Percentiles rank a stretch among this genome's conserved stretches.
These are phyloP conservation scores for Candida parachauliodes DNA, from an alignment of 805 yeast species.

Conservation along the genomic window DNA sequence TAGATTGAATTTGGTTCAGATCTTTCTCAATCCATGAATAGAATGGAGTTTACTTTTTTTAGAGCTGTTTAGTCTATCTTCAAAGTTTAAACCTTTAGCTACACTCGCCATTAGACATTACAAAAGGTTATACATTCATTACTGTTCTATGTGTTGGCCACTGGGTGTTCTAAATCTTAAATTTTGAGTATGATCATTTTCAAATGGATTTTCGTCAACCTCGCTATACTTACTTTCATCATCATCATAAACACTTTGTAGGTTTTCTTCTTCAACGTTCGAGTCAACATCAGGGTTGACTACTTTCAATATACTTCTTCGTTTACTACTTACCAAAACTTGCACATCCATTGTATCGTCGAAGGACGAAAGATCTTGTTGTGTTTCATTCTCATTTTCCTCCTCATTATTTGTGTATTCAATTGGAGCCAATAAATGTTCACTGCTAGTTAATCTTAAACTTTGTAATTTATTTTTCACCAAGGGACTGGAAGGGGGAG, in stretches of 20 bases:
- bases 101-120: too few relatives aligned
- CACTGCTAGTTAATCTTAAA: conserved; percentile 9
- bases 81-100: too few relatives aligned
- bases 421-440: conserved; percentile 5
- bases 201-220: conserved; percentile 8
- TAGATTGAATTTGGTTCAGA: too few relatives aligned
- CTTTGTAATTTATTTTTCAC: conserved; percentile 7
- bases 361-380: conserved; percentile 33
- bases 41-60: too few relatives aligned
- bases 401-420: conserved; percentile 4
- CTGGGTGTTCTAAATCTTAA: conserved; percentile 18
- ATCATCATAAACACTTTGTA: conserved; percentile 9
- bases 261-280: conserved; percentile 1
- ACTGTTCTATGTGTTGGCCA: too few relatives aligned
- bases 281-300: conserved; percentile 48
- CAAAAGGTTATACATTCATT: too few relatives aligned
- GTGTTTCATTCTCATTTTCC: conserved; percentile 4
- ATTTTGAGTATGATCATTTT: conserved; percentile 7
- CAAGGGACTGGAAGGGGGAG: conserved; percentile 21
- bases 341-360: conserved; percentile 62
- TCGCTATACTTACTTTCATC: conserved; percentile 7
- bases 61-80: too few relatives aligned
- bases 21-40: too few relatives aligned
- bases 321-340: conserved; percentile 62
- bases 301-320: conserved; percentile 57